A percentile compares a stretch with the other conserved stretches of the same genome.
These are phyloP conservation scores for Malassezia slooffiae DNA, from an alignment of 1,284 basidiomycete genomes.

Conservation along the genomic window DNA sequence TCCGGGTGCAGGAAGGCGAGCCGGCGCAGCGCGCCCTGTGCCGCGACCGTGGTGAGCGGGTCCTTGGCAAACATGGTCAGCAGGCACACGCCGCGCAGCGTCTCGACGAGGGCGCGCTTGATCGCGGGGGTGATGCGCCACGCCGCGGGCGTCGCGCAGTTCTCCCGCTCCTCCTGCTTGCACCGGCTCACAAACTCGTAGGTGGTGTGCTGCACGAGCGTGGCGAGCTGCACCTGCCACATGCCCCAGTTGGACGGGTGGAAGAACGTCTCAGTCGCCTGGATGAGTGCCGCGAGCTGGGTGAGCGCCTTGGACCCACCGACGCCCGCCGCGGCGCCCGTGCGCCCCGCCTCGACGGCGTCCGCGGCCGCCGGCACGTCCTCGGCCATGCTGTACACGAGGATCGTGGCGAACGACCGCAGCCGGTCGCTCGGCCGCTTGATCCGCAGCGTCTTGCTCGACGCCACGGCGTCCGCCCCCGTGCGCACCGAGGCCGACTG, in stretches of 20 bases:
- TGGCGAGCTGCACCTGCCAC: slow-evolving; percentile 56
- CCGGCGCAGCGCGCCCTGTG: slow-evolving; percentile 52
- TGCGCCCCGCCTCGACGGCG: slow-evolving; percentile 8
- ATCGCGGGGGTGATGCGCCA: slow-evolving; percentile 71
- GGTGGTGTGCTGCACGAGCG: slow-evolving; percentile 69
- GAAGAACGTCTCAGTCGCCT: slow-evolving; percentile 84
- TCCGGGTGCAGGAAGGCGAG: slow-evolving; percentile 73
- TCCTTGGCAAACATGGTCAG: slow-evolving; percentile 90
- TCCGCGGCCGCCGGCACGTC: slow-evolving; percentile 55
- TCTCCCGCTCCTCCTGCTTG: slow-evolving; percentile 62
- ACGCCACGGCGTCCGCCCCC: slow-evolving; percentile 52
- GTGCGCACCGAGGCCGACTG: slow-evolving; percentile 39
- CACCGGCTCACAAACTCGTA: slow-evolving; percentile 58
- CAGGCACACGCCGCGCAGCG: slow-evolving; percentile 74
- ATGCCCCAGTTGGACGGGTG: slow-evolving; percentile 55
- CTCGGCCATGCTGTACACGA: slow-evolving; percentile 81
- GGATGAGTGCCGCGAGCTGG: slow-evolving; percentile 74
- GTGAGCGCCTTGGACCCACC: slow-evolving; percentile 83
- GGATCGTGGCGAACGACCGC: slow-evolving; percentile 66
- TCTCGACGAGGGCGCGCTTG: slow-evolving; percentile 68
- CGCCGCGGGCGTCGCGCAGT: slow-evolving; percentile 67
- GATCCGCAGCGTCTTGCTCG: slow-evolving; percentile 61
- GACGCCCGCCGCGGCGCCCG: slow-evolving; percentile 46
- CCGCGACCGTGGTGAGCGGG: slow-evolving; percentile 49
- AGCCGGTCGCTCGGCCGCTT: slow-evolving; percentile 66